Evolutionary conservation across 2,329 filamentous ascomycete genomes (phyloP), one percentile per base, ranked within the genome.

Genomic region (Penicillium palitans): DNA sequence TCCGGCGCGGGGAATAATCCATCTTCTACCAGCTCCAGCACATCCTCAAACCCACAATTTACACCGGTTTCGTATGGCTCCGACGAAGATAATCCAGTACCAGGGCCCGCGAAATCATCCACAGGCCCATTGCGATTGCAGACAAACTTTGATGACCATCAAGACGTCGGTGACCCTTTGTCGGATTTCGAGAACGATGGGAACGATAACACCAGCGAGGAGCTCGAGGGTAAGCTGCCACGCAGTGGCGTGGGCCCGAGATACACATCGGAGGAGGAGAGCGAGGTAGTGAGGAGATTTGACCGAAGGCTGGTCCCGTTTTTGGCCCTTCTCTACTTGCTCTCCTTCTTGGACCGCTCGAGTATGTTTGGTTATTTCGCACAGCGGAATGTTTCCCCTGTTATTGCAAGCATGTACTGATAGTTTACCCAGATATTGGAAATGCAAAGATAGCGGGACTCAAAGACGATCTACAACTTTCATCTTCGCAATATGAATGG

Each of bases 301-400:
- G 92, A 96, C 72, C 81, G 85, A 56, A 85, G 83, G 63, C 81
- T 97, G 53, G 90, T 96, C 6, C 73, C 90, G 1, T 96, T 96
- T 71, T 83, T 96, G 62, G 89, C 90, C 12, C 72, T 93, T 58
- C 81, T 96, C 13, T 97, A 95, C 72, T 84, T 96, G 80, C 79
- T 96, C 61, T 89, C 87, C 62, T 96, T 96, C 71, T 76, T 96
- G 64, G 92, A 96, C 74, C 83, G 92, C 64, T 93, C 90, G 19
- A 96, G 90, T 92, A 79, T 61, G 82, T 78, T 35, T 33, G 8
- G 8, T 19, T 35, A 29, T 21, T n/a, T n/a, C 15, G 5, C 52
- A 15, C 10, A 15, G 13, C 12, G 33, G 5, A 25, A 21, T 37
- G 9, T 47, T 6, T 25, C 27, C 21, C 29, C 15, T 21, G 10